Base-by-base conservation (phyloP, 2,329 filamentous ascomycete genomes). In the Aphanocladium album region DNA sequence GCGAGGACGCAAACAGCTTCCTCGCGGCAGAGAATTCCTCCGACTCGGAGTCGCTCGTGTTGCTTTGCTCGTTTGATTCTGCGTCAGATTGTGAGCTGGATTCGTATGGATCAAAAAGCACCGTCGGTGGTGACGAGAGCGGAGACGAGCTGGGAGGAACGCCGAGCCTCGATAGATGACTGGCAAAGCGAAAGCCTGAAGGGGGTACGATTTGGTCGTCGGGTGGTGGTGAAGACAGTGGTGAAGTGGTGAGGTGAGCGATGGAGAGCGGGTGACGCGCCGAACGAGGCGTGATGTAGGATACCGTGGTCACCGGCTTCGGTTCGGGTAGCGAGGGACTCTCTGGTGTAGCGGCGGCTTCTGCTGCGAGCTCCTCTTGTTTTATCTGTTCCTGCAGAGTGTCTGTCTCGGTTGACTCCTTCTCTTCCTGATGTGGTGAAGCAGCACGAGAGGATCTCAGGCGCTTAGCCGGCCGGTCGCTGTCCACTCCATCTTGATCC, bases 81-180 rank as follows among this genome's bases (percentile, higher is more conserved):
- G 66, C 69, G 14, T 73, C 72, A 1, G 74, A 76, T 1, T 72
- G 73, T 9, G 73, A 73, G 27, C 65, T 68, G 5, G 74, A 70
- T 17, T 75, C 73, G 59, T 78, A 82, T 0, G 81, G 79, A 55
- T 86, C 82, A 59, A 82, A 83, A 11, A 82, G 72, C 21, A 76
- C 68, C 0, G 79, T 77, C 1, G 82, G 83, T 0, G 83, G 83
- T 1, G 83, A 85, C 0, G 83, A 85, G 14, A 85, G 72, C 0
- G 83, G 83, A 1, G 83, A 84, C 0, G 83, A 85, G 69, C 74
- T 78, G 23, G 64, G 66, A 2, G 69, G 67, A 30, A 72, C 59
- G 3, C 55, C 60, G 19, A 63, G 62, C 30, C 67, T 64, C 25
- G 11, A 70, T 59, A 51, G 64, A 49, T 63, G 66, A 43, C 59